phyloP scores from a whole-genome alignment of 108 stramenopile genomes.

The Pseudonitzschia multiseries region DNA sequence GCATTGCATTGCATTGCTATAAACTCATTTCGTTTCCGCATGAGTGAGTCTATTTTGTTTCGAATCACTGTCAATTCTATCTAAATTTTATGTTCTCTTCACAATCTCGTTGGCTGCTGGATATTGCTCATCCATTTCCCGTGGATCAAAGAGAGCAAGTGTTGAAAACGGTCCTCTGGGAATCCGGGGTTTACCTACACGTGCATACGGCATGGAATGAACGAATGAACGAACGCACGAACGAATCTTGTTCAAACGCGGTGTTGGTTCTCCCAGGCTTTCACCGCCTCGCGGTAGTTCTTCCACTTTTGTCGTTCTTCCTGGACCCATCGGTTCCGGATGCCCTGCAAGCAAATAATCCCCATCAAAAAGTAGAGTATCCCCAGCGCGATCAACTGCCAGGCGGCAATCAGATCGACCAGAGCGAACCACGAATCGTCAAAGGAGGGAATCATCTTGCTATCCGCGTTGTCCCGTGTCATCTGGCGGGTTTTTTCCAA shows the following conservation, averaged over 20 bases:
- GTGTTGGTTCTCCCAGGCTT: constrained; percentile 30
- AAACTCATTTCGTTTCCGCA: too few species aligned
- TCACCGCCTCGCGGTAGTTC: constrained; percentile 53
- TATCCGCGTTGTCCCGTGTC: constrained; percentile 30
- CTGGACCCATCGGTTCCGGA: constrained; percentile 54
- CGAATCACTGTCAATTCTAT: too few species aligned
- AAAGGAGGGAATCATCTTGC: constrained; percentile 2
- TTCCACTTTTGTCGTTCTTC: constrained; percentile 51
- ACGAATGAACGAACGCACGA: not conserved
- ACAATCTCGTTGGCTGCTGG: too few species aligned
- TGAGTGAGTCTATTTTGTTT: too few species aligned
- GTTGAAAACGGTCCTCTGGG: too few species aligned
- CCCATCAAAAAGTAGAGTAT: constrained; percentile 66
- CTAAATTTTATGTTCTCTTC: too few species aligned
- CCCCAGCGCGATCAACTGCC: constrained; percentile 55
- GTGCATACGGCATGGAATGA: too few species aligned
- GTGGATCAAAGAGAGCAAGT: too few species aligned
- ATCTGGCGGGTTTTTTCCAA: constrained; percentile 59
- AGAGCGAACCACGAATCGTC: constrained; percentile 49
- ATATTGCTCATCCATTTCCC: too few species aligned
- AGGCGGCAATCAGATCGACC: constrained; percentile 61
- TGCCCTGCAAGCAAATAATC: constrained; percentile 60
- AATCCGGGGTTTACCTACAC: too few species aligned
- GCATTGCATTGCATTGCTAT: too few species aligned
- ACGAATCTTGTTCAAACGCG: not conserved